Percentiles rank a stretch among this genome's conserved stretches.
Evolutionary conservation across 768 basidiomycete species (phyloP).

Genomic region (Mrakia frigida): DNA sequence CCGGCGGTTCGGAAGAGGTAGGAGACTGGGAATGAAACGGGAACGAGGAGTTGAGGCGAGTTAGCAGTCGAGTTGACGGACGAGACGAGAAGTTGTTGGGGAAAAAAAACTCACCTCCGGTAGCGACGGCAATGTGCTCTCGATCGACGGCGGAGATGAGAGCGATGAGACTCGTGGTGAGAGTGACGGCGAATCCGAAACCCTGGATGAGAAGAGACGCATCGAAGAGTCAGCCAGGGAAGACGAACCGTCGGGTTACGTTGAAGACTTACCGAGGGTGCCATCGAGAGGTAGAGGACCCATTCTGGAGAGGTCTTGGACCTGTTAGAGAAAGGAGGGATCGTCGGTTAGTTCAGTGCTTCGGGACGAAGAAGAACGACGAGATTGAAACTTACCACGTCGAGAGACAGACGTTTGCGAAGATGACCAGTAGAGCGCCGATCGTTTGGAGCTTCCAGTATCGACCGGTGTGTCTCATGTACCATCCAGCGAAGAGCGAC

Average conservation of each 20-base stretch:
- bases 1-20: constrained; percentile 92
- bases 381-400: constrained; percentile 4
- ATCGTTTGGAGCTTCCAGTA: constrained; percentile 63
- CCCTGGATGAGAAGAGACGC: constrained; percentile 55
- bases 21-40: too few species aligned
- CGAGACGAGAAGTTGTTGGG: too few species aligned
- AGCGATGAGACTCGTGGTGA: constrained; percentile 81
- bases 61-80: too few species aligned
- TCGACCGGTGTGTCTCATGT: constrained; percentile 46
- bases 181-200: constrained; percentile 75
- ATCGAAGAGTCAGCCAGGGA: neutral
- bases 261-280: constrained; percentile 25
- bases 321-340: neutral
- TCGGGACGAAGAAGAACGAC: neutral
- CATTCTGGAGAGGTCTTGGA: constrained; percentile 25
- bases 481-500: constrained; percentile 84
- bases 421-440: constrained; percentile 8
- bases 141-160: constrained; percentile 56
- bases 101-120: constrained; percentile 67
- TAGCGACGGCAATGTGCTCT: constrained; percentile 55
- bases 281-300: constrained; percentile 26
- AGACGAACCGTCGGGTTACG: too few species aligned
- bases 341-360: neutral
- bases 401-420: constrained; percentile 14
- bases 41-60: too few species aligned